Base-by-base conservation (phyloP, 352 stramenopile species). In the Phytophthora syringae region DNA sequence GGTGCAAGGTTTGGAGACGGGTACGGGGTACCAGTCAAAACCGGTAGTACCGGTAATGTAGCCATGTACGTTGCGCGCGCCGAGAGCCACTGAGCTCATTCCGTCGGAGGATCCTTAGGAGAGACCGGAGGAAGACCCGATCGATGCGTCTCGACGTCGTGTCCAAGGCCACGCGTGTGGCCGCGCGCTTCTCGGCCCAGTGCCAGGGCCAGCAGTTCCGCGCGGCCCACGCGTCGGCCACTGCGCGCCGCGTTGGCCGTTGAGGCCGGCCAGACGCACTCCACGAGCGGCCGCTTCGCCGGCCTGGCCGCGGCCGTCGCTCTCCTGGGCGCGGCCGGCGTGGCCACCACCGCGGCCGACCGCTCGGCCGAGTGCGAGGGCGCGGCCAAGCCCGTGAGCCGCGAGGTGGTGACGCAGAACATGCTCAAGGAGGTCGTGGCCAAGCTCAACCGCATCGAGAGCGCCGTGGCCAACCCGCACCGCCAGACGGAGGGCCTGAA, bases 381-480 rank as follows among this genome's bases (percentile, higher is more conserved):
- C 27, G 47, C 65, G 24, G 53, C 58, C 7, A 72, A 71, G 37
- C 77, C 79, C 15, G 75, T 85, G 39, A 76, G 74, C 36, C 77
- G 70, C 27, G 79, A 90, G 47, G 76, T 66, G 30, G 66, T 76
- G 32, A 88, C 82, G 40, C 79, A 89, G 50, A 69, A 80, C 37
- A 90, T 91, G 80, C 81, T 93, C 30, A 90, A 89, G 57, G 84
- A 95, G 56, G 85, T 94, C 20, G 79, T 95, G 44, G 71, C 87
- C 57, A 95, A 93, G 77, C 84, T 95, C 34, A 95, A 92, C 76
- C 85, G 85, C 60, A 94, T 95, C 50, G 87, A 95, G 72, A 92
- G 82, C 56, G 87, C 87, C 3, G 84, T 95, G 51, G 84, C 87
- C 47, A 95, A 95, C 77, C 84, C 87, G 28, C 84, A 88, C 52